Percentiles rank a stretch among this genome's conserved stretches.
Evolutionary conservation across 768 basidiomycete species (phyloP).

Genomic region (Leucocoprinus leucothites): DNA sequence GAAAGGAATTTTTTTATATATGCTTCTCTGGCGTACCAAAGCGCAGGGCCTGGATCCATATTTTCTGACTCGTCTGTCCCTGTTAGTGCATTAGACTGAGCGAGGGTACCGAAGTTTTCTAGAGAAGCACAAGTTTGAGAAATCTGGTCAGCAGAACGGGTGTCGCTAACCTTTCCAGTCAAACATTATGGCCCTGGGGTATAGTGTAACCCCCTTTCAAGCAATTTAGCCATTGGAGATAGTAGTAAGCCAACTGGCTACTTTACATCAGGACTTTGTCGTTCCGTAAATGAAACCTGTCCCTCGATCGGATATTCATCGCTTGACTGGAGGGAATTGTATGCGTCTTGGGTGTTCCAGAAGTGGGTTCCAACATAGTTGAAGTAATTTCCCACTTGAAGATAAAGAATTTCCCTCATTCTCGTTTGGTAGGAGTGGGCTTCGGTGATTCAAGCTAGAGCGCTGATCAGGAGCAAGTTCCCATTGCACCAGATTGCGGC

Average conservation of each 20-base stretch:
- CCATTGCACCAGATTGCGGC: no score
- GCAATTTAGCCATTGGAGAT: slow-evolving; percentile 32
- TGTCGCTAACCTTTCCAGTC: slow-evolving; percentile 58
- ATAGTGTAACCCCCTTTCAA: slow-evolving; percentile 33
- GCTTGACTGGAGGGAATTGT: slow-evolving; percentile 49
- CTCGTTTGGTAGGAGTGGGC: neutral
- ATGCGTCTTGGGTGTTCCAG: slow-evolving; percentile 79
- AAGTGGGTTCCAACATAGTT: slow-evolving; percentile 76
- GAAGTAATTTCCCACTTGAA: slow-evolving; percentile 67
- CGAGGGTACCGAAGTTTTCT: slow-evolving; percentile 69
- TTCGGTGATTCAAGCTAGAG: no score
- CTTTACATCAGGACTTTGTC: slow-evolving; percentile 17
- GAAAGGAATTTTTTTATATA: neutral
- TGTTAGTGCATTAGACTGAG: slow-evolving; percentile 38
- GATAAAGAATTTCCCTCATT: slow-evolving; percentile 81
- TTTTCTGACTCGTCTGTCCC: slow-evolving; percentile 21
- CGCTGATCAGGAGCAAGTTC: no score
- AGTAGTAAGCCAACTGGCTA: neutral
- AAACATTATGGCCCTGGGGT: slow-evolving; percentile 63
- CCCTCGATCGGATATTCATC: slow-evolving; percentile 44
- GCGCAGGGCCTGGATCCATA: slow-evolving; percentile 14
- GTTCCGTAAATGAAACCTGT: slow-evolving; percentile 67
- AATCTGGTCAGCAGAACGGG: neutral
- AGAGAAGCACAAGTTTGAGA: neutral
- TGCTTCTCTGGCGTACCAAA: slow-evolving; percentile 6